These are phyloP conservation scores for Prunus padus DNA, from an alignment of 306 rosid species.

Conservation along the genomic window DNA sequence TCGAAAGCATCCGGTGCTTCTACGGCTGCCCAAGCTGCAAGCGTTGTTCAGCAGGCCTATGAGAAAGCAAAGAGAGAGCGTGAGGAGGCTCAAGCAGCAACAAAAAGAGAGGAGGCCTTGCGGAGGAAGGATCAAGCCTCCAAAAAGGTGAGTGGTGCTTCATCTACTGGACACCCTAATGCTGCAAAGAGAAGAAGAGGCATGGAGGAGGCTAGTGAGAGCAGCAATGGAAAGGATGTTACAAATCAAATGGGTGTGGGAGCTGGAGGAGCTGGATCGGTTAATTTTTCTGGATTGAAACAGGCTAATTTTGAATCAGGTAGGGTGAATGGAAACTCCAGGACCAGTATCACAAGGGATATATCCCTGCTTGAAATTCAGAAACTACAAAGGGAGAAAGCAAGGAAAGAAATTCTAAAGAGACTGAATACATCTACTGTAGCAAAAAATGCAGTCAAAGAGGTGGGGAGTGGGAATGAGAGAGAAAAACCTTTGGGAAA, in stretches of 20 bases:
- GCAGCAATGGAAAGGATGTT: slow-evolving; percentile 34
- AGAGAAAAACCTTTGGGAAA: slow-evolving; percentile 23
- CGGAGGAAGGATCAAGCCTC: slow-evolving; percentile 60
- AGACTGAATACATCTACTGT: slow-evolving; percentile 37
- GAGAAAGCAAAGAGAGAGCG: slow-evolving; percentile 92
- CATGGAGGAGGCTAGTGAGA: slow-evolving; percentile 41
- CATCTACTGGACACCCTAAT: slow-evolving; percentile 38
- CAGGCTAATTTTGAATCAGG: slow-evolving; percentile 22
- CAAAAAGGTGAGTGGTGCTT: slow-evolving; percentile 40
- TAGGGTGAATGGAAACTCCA: slow-evolving; percentile 28
- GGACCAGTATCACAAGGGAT: slow-evolving; percentile 30
- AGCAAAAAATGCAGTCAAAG: slow-evolving; percentile 19
- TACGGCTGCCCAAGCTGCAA: slow-evolving; percentile 80
- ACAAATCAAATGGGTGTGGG: slow-evolving; percentile 43
- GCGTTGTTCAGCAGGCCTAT: slow-evolving; percentile 83
- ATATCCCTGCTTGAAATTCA: slow-evolving; percentile 43
- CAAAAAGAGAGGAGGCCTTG: slow-evolving; percentile 51
- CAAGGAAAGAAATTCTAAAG: slow-evolving; percentile 57
- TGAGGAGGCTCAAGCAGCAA: slow-evolving; percentile 83
- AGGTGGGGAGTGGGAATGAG: slow-evolving; percentile 25
- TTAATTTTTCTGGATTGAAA: slow-evolving; percentile 30
- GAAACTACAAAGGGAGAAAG: slow-evolving; percentile 52
- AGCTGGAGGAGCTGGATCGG: slow-evolving; percentile 24
- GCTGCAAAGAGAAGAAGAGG: slow-evolving; percentile 68
- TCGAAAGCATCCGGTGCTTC: slow-evolving; percentile 65